A percentile compares a stretch with the other conserved stretches of the same genome.
phyloP scores from a whole-genome alignment of 805 yeast genomes.

The Nakazawaea peltata region DNA sequence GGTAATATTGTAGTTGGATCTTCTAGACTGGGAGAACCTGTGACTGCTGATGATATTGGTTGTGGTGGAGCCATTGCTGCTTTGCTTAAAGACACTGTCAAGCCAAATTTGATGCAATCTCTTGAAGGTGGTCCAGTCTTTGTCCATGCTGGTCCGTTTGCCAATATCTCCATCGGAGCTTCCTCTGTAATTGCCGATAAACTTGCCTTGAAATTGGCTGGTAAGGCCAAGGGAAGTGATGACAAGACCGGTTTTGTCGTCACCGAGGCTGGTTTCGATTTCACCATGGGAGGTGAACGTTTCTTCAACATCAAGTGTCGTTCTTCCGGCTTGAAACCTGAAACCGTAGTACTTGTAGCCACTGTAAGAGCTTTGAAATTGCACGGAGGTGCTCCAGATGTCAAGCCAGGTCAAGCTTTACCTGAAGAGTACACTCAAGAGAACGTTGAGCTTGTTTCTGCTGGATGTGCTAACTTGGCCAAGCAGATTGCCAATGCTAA shows the following conservation, averaged over 20 bases:
- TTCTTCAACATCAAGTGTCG: slow-evolving; percentile 78
- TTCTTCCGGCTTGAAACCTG: slow-evolving; percentile 72
- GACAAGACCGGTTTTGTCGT: slow-evolving; percentile 65
- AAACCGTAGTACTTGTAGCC: slow-evolving; percentile 74
- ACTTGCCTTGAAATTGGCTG: slow-evolving; percentile 73
- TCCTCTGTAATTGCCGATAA: slow-evolving; percentile 77
- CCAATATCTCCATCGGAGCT: slow-evolving; percentile 83
- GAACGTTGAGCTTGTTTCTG: slow-evolving; percentile 57
- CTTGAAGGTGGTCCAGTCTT: slow-evolving; percentile 84
- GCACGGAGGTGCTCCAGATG: slow-evolving; percentile 87
- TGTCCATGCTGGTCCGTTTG: slow-evolving; percentile 86
- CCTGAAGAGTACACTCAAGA: slow-evolving; percentile 68
- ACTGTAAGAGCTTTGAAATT: slow-evolving; percentile 79
- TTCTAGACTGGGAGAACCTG: slow-evolving; percentile 58
- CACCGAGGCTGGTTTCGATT: slow-evolving; percentile 86
- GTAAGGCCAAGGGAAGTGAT: slow-evolving; percentile 25
- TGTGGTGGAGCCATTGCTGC: slow-evolving; percentile 86
- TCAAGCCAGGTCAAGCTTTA: slow-evolving; percentile 75
- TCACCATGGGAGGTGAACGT: slow-evolving; percentile 90
- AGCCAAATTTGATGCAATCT: slow-evolving; percentile 83
- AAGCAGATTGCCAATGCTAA: slow-evolving; percentile 72
- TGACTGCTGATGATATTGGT: slow-evolving; percentile 79
- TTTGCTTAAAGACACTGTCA: slow-evolving; percentile 70
- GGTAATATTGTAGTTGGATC: slow-evolving; percentile 73
- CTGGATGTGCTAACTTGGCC: slow-evolving; percentile 68